These are phyloP conservation scores for Termitomyces sp. DNA, from an alignment of 768 basidiomycete genomes.

Conservation along the genomic window DNA sequence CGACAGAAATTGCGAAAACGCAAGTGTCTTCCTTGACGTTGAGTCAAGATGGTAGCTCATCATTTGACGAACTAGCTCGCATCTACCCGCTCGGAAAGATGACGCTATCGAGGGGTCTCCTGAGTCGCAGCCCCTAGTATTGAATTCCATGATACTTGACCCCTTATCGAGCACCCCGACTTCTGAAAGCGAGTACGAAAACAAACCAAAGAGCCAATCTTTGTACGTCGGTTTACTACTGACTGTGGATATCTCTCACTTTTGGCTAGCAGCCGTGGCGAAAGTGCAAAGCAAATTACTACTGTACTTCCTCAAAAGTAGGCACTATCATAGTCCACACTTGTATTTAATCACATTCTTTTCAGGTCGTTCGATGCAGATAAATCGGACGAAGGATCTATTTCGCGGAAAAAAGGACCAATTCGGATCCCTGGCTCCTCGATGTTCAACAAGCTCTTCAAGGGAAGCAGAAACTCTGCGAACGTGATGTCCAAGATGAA, in stretches of 20 bases:
- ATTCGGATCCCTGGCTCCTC: background rate
- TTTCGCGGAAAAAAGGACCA: background rate
- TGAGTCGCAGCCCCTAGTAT: background rate
- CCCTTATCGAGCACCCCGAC: background rate
- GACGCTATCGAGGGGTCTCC: background rate
- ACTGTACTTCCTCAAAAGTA: background rate
- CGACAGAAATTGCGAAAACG: background rate
- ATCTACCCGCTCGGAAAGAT: background rate
- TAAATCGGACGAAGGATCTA: background rate
- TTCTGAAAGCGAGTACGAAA: background rate
- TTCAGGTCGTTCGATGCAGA: background rate
- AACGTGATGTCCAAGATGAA: background rate
- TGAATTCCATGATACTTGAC: background rate
- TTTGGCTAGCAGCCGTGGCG: background rate
- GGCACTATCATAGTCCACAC: background rate
- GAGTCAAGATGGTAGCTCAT: background rate
- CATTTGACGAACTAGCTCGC: background rate
- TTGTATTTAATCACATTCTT: background rate
- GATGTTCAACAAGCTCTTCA: constrained; percentile 2
- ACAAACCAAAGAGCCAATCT: background rate
- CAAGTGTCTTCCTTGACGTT: background rate
- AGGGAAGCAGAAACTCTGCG: background rate
- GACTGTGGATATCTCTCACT: background rate
- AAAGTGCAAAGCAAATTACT: background rate
- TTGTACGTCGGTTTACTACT: background rate